Conservation (phyloP, 495 filamentous ascomycete genomes). For the Zalerion maritima region DNA sequence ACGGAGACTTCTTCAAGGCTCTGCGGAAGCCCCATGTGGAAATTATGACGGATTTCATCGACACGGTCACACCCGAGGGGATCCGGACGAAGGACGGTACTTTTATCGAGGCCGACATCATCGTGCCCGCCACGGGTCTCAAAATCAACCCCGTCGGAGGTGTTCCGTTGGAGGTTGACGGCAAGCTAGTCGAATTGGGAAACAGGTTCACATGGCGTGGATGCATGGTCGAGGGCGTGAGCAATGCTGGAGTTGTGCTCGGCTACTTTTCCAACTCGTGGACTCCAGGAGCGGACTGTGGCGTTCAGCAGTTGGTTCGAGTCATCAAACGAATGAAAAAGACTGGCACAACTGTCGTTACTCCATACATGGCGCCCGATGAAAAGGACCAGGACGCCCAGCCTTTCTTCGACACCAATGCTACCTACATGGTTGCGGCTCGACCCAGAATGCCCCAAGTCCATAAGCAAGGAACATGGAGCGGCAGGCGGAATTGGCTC, state of each 20-base stretch:
- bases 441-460: too few species aligned
- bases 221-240: conserved; percentile 44
- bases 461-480: too few species aligned
- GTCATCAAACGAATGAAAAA: too few species aligned
- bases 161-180: conserved; percentile 38
- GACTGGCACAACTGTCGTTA: too few species aligned
- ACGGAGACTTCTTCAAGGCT: conserved; percentile 56
- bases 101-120: conserved; percentile 49
- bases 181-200: conserved; percentile 27
- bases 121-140: conserved; percentile 63
- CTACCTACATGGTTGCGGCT: too few species aligned
- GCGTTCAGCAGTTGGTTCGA: conserved; percentile 32
- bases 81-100: conserved; percentile 45
- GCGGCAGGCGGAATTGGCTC: too few species aligned
- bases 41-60: conserved; percentile 55
- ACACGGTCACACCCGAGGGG: conserved; percentile 42
- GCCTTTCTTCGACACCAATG: too few species aligned
- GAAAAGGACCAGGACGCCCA: too few species aligned
- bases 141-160: conserved; percentile 39
- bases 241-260: conserved; percentile 40
- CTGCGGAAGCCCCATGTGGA: conserved; percentile 41
- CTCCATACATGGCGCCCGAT: too few species aligned
- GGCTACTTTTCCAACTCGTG: conserved; percentile 45
- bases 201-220: conserved; percentile 43
- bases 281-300: conserved; percentile 45